Evolutionary conservation across 106 monocot species (phyloP).

Genomic region (Dioscorea dumetorum): DNA sequence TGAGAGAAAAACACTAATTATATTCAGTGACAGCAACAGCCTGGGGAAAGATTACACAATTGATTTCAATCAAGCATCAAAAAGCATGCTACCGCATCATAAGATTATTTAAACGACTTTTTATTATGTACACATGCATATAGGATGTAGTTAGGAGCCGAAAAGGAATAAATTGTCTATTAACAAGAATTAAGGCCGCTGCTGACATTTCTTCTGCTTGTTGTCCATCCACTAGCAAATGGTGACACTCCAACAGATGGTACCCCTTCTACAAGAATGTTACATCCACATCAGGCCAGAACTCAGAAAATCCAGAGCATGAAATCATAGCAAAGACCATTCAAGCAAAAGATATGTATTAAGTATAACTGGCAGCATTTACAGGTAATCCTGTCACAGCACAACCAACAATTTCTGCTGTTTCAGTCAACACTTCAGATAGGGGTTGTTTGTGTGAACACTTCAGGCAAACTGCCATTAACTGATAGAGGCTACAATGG

Average conservation of each 20-base stretch:
- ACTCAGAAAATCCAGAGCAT: not conserved
- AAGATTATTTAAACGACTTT: not conserved
- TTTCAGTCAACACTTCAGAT: too few species aligned
- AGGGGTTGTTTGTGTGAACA: too few species aligned
- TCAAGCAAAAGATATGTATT: too few species aligned
- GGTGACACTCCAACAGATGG: conserved; percentile 94
- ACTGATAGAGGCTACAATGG: too few species aligned
- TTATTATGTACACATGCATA: not conserved
- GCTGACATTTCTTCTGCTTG: conserved; percentile 84
- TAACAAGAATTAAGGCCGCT: conserved; percentile 8
- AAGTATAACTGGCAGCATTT: too few species aligned
- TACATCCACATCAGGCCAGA: conserved; percentile 5
- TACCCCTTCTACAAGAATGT: conserved; percentile 81
- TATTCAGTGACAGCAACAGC: too few species aligned
- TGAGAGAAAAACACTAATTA: conserved; percentile 24
- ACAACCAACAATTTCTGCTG: too few species aligned
- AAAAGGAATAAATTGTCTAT: not conserved
- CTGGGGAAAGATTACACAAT: not conserved
- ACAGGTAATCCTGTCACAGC: too few species aligned
- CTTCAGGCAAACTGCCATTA: too few species aligned
- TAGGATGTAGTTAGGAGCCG: too few species aligned
- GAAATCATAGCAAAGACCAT: too few species aligned
- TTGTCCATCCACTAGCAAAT: conserved; percentile 96
- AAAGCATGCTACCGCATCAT: not conserved
- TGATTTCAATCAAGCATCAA: not conserved